phyloP scores from a whole-genome alignment of 1,284 basidiomycete species.

The Ustilago curta region DNA sequence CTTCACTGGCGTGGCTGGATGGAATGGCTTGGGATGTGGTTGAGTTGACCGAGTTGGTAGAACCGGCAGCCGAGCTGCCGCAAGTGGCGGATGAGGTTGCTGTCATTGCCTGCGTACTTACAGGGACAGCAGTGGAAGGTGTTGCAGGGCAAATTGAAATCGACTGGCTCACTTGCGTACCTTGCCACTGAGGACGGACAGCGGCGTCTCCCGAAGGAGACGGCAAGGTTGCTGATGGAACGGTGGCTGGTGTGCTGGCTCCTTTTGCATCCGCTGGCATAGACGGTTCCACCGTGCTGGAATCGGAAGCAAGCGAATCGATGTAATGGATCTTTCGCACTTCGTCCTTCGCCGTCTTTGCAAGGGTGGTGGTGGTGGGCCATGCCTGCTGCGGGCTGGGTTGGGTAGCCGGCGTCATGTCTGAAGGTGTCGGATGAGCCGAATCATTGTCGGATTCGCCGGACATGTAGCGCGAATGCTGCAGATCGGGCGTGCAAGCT shows the following conservation, averaged over 20 bases:
- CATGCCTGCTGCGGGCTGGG: conserved; percentile 10
- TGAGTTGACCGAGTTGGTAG: not conserved
- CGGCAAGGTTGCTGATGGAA: not conserved
- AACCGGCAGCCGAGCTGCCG: not conserved
- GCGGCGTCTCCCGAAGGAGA: conserved; percentile 2
- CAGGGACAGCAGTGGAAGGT: not conserved
- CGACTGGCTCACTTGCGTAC: not conserved
- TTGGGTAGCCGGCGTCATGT: conserved; percentile 22
- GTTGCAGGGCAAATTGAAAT: not conserved
- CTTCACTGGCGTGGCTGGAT: not conserved
- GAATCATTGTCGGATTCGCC: conserved; percentile 51
- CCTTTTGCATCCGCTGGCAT: not conserved
- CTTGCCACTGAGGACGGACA: not conserved
- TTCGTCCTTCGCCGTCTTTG: conserved; percentile 15
- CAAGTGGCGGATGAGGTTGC: not conserved
- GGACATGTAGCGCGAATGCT: conserved; percentile 24
- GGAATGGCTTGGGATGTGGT: not conserved
- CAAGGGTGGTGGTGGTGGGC: conserved; percentile 6
- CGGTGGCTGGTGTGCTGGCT: not conserved
- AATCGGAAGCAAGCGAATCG: conserved; percentile 24
- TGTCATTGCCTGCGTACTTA: not conserved
- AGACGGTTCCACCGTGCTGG: too few relatives aligned
- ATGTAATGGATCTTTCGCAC: conserved; percentile 48
- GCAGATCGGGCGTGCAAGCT: conserved; percentile 35
- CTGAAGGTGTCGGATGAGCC: conserved; percentile 36